phyloP scores from a whole-genome alignment of 2,329 filamentous ascomycete species.

The Zalaria sp. region DNA sequence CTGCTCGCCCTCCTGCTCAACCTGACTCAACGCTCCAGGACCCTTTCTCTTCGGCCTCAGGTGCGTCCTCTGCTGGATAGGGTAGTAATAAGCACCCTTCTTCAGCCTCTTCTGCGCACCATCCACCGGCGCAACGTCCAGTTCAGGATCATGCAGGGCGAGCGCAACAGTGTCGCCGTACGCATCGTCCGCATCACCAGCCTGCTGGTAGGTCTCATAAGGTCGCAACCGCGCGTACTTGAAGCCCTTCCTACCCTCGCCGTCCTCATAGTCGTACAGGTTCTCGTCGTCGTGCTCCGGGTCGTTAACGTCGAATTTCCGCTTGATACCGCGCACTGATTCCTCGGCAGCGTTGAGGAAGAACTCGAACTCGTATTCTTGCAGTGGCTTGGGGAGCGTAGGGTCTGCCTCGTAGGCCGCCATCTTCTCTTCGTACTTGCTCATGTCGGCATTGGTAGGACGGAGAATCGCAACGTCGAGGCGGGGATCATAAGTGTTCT shows the following conservation, averaged over 20 bases:
- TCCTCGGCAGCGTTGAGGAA: constrained; percentile 37
- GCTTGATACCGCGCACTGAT: constrained; percentile 36
- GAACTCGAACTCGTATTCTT: constrained; percentile 45
- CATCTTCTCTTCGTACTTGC: constrained; percentile 32
- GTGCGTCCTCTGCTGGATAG: constrained; percentile 41
- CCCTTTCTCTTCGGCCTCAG: constrained; percentile 36
- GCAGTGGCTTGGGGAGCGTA: constrained; percentile 34
- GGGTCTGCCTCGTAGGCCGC: constrained; percentile 36
- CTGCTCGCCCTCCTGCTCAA: constrained; percentile 28
- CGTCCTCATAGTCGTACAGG: constrained; percentile 32
- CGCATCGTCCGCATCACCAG: constrained; percentile 34
- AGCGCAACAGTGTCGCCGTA: constrained; percentile 43
- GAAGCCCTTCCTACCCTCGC: constrained; percentile 26
- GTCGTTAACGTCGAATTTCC: constrained; percentile 40
- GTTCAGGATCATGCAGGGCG: constrained; percentile 40
- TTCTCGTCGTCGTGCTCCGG: constrained; percentile 38
- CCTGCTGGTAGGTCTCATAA: constrained; percentile 45
- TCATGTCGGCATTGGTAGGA: constrained; percentile 32
- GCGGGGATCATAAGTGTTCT: constrained; percentile 40
- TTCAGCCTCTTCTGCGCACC: constrained; percentile 23
- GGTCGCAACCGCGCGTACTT: constrained; percentile 42
- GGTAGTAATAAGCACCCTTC: constrained; percentile 49
- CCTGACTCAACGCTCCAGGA: constrained; percentile 11
- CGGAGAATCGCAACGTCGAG: constrained; percentile 45
- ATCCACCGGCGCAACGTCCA: constrained; percentile 14